Base-by-base conservation (phyloP, 495 filamentous ascomycete genomes). In the Aspergillus kassunensis region DNA sequence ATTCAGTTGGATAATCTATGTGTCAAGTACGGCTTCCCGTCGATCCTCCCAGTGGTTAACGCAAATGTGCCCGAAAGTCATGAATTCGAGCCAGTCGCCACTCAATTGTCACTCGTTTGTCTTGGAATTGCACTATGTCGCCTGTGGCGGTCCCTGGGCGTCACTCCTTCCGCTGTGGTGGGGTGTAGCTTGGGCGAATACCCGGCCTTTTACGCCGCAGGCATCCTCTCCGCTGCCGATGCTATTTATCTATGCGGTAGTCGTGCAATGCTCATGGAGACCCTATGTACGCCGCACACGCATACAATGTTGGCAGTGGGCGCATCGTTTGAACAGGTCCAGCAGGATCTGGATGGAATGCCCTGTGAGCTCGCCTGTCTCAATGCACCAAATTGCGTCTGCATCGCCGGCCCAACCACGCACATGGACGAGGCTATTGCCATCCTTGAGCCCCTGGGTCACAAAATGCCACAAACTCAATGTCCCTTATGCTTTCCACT, bases 111-210 rank as follows among this genome's bases (percentile, higher is more conserved):
- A 87, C 31, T 81, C 79, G 20, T 88, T 51, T 80, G 93, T 48
- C 20, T 45, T 6, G 84, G 95, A 66, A 91, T 95, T 75, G 90
- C 90, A 3, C 72, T 95, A 35, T 83, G 87, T n/a, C 81, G 82
- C 41, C 78, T 90, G 44, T 96, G 89, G 90, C 65, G 54, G n/a
- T 83, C 86, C 5, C 85, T 88, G 77, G 90, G 88, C 27, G 75
- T 95, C 52, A 79, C 67, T 19, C 89, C 90, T 12, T 74, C 75
- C 45, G 84, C 81, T 31, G 88, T 95, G 2, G 72, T 95, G 29
- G 91, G 91, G 24, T 91, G 95, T 72, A 95, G 90, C 64, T 57
- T 85, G 7, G 91, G 91, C 45, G 91, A 96, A 67, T 96, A 91
- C 68, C 89, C 91, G 40, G 91, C 91, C 15, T 74, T 96, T 4